Base-by-base conservation (phyloP, 2,329 filamentous ascomycete genomes). In the Macrophomina tecta region DNA sequence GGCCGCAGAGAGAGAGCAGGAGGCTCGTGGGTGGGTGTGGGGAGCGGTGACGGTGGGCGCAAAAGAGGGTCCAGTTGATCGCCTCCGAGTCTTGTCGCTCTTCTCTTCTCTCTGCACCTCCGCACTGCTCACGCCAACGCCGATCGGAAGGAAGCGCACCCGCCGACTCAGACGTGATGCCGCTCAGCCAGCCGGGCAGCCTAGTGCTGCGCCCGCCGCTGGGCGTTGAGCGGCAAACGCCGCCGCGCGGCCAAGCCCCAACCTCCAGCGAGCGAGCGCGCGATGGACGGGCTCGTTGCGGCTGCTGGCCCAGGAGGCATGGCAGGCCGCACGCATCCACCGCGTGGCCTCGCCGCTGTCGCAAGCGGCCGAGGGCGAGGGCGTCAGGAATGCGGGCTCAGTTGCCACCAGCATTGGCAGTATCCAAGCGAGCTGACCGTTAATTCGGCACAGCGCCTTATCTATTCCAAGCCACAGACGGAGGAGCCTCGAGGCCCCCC, bases 361-460 rank as follows among this genome's bases (percentile, higher is more conserved):
- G 53, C 9, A 58, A 42, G 18, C 42, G 42, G 18, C 11, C 30
- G 48, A 8, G 48, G 46, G 2, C 46, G 46, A 8, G 18, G 46
- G 48, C 11, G 18, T 7, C 48, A 51, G 30, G 48, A 51, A 51
- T 51, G 48, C 48, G 48, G 18, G 18, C 11, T 45, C 46, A 30
- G 53, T 61, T 34, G 56, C 56, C 56, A 61, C 56, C 56, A 61
- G 34, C 56, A 48, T 46, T 48, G 56, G 56, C 56, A 49, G 58
- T 30, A 28, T 38, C 58, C 58, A 62, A 62, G 58, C 58, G 58
- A 62, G 58, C 58, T 62, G 58, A 30, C 56, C 61, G 61, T 53
- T 64, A 63, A 63, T 63, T 63, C 60, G 60, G 61, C 48, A 36
- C 61, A 53, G 61, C 46, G 60, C 60, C 61, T 52, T 64, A 52